phyloP scores from a whole-genome alignment of 2,329 filamentous ascomycete genomes.

The Neonectria punicea region DNA sequence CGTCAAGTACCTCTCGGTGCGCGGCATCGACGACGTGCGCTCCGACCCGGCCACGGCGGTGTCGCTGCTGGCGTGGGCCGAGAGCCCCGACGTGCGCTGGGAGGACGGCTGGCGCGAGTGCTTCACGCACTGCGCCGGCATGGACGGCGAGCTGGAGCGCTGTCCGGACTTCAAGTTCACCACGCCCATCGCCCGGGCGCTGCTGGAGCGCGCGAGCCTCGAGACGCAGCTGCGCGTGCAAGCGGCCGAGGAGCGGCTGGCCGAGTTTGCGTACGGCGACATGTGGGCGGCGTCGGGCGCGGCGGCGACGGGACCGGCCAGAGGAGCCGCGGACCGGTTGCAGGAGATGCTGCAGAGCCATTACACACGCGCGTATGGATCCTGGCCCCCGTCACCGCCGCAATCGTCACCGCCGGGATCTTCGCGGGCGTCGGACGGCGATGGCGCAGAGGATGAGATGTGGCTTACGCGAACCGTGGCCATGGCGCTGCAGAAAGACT shows the following conservation, averaged over 20 bases:
- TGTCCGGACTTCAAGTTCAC: conserved; percentile 67
- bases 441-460: conserved; percentile 54
- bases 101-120: conserved; percentile 74
- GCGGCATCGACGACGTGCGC: conserved; percentile 72
- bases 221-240: conserved; percentile 71
- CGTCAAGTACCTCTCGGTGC: conserved; percentile 67
- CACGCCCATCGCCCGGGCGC: conserved; percentile 69
- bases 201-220: conserved; percentile 70
- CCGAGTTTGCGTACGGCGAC: conserved; percentile 68
- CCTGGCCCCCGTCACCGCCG: conserved; percentile 67
- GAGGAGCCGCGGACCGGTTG: conserved; percentile 67
- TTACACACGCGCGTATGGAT: conserved; percentile 66
- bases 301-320: conserved; percentile 54
- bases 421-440: conserved; percentile 27
- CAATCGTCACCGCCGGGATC: conserved; percentile 19
- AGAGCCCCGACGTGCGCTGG: conserved; percentile 70
- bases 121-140: conserved; percentile 74
- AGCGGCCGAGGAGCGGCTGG: conserved; percentile 69
- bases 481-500: conserved; percentile 70
- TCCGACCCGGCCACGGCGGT: conserved; percentile 69
- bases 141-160: conserved; percentile 64
- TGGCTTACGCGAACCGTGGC: conserved; percentile 72
- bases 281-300: conserved; percentile 67
- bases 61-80: conserved; percentile 72
- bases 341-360: conserved; percentile 69